These are phyloP conservation scores for Melastoma candidum DNA, from an alignment of 441 rosid species.

Conservation along the genomic window DNA sequence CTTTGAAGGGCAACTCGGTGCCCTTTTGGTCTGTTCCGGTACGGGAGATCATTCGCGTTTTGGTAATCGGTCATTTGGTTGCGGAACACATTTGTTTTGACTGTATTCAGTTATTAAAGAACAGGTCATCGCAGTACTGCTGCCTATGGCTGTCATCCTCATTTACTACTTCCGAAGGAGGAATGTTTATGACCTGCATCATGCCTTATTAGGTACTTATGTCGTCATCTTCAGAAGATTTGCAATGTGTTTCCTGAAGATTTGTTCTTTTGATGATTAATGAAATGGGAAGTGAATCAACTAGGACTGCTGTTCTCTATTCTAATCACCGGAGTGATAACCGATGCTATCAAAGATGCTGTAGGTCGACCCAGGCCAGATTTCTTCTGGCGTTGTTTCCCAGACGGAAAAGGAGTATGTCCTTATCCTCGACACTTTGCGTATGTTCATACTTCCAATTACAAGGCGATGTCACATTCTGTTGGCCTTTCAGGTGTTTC, in stretches of 20 bases:
- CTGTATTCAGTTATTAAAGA: too few species aligned
- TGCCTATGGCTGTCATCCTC: slow-evolving; percentile 2
- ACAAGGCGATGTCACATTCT: too few species aligned
- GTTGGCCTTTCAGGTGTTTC: slow-evolving; percentile 9
- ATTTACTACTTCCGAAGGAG: neutral
- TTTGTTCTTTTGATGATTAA: too few species aligned
- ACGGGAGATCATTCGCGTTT: neutral
- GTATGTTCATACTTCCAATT: neutral
- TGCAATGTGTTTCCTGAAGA: too few species aligned
- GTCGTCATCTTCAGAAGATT: neutral
- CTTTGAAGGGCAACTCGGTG: slow-evolving; percentile 12
- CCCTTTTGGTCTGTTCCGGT: slow-evolving; percentile 18
- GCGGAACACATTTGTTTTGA: neutral
- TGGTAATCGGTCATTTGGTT: neutral
- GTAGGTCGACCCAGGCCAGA: slow-evolving; percentile 5
- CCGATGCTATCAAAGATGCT: neutral
- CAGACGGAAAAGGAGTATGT: slow-evolving; percentile 4
- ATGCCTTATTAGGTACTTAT: slow-evolving; percentile 1
- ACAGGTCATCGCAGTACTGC: neutral
- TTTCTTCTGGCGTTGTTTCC: slow-evolving; percentile 11
- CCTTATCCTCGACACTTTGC: neutral
- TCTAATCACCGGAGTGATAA: slow-evolving; percentile 2
- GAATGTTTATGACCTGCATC: slow-evolving; percentile 2
- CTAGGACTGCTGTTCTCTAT: slow-evolving; percentile 3
- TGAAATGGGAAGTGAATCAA: too few species aligned